phyloP scores from a whole-genome alignment of 169 alveolate genomes.

The Plasmodium sp. region DNA sequence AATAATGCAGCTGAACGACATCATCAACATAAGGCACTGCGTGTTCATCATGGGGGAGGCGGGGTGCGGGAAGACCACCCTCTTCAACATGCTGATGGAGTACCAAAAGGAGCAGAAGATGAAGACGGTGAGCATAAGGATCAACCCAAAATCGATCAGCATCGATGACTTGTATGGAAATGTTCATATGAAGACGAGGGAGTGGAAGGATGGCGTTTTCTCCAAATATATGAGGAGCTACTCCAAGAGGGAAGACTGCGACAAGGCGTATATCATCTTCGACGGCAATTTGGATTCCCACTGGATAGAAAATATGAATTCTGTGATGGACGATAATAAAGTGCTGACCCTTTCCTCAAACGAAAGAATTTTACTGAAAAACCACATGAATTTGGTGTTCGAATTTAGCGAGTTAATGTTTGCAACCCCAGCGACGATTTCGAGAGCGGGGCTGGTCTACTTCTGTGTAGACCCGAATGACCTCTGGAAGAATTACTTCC shows the following conservation, averaged over 20 bases:
- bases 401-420: slow-evolving; percentile 96
- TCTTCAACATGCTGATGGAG: slow-evolving; percentile 93
- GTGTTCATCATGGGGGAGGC: slow-evolving; percentile 97
- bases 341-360: slow-evolving; percentile 95
- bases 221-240: slow-evolving; percentile 92
- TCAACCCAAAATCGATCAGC: slow-evolving; percentile 93
- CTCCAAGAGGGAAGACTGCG: slow-evolving; percentile 89
- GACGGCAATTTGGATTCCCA: slow-evolving; percentile 97
- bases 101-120: slow-evolving; percentile 93
- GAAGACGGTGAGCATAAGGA: slow-evolving; percentile 93
- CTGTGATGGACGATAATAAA: slow-evolving; percentile 97
- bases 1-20: slow-evolving; percentile 93
- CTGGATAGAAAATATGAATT: slow-evolving; percentile 97
- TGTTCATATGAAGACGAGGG: slow-evolving; percentile 92
- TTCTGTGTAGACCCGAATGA: slow-evolving; percentile 92
- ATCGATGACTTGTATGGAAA: slow-evolving; percentile 95
- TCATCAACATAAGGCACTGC: slow-evolving; percentile 95
- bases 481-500: slow-evolving; percentile 95
- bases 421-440: slow-evolving; percentile 98
- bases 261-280: slow-evolving; percentile 94
- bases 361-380: slow-evolving; percentile 95
- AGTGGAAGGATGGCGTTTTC: slow-evolving; percentile 95
- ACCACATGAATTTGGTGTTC: slow-evolving; percentile 96
- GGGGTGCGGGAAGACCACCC: slow-evolving; percentile 95
- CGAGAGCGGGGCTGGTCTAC: slow-evolving; percentile 97